Evolutionary conservation across 176 grass and related monocot genomes (phyloP), one percentile per base, ranked within the genome.

Genomic region (Paspalum vaginatum): DNA sequence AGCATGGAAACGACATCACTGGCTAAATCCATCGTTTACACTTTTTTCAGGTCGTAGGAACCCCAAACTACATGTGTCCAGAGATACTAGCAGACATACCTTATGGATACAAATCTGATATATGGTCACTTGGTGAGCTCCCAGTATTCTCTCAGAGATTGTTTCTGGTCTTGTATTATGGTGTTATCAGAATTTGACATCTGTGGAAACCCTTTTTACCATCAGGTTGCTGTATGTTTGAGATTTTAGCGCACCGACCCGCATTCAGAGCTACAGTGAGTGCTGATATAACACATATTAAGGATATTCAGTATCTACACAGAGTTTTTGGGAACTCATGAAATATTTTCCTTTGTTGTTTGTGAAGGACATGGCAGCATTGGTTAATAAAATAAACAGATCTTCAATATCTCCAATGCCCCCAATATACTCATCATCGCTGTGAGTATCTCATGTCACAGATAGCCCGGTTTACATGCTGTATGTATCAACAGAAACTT

Each of bases 161-260:
- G 5, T 21, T 65, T 51, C 52, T 70, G 1, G 13, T 45, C 41
- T 81, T 65, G 21, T 77, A 15, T 72, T 27, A 25, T 73, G 39
- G 53, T 53, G 66, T 20, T 72, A 17, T 5, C 20, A 65, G 43
- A 43, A 89, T 38, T 81, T 58, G 81, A 24, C 27, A 65, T 6
- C 65, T 81, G 42, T 44, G 20, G 10, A 66, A 45, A 49, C 14
- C 20, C 71, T 74, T 84, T 85, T 59, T 72, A 13, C 77, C 38
- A 20, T 68, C 88, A 97, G 93, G 93, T 85, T 97, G 93, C 74
- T 97, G 93, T 80, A 97, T 97, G 90, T 97, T 97, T 82, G 90
- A 97, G 88, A 97, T 97, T 75, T 84, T 90, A 79, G 93, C 93
- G 70, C 93, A 97, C 72, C 93, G 88, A 5, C 62, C 93, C 56